Evolutionary conservation across 2,329 filamentous ascomycete species (phyloP).

Genomic region (Conoideocrella luteorostrata): DNA sequence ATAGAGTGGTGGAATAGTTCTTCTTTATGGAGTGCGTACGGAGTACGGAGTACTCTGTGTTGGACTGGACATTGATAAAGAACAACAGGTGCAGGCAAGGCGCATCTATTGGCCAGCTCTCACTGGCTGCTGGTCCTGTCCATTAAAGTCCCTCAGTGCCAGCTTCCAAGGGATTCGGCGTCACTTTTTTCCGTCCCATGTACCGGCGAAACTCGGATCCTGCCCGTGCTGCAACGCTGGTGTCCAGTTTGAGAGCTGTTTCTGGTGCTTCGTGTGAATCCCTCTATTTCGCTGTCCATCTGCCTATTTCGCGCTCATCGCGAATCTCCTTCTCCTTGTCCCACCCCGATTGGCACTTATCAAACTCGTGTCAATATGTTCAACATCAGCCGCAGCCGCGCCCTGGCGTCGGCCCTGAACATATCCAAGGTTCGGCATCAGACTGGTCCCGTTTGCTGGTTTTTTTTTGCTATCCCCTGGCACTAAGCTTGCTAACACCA

Average conservation of each 20-base stretch:
- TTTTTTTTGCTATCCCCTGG: conserved; percentile 11
- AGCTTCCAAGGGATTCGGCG: conserved; percentile 1
- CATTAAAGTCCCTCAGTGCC: no score
- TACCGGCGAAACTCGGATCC: conserved; percentile 16
- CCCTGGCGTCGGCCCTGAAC: conserved; percentile 72
- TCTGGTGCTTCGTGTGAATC: conserved; percentile 7
- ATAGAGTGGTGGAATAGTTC: no score
- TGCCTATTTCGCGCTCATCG: conserved; percentile 6
- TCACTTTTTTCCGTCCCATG: conserved; percentile 11
- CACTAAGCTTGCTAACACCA: conserved; percentile 8
- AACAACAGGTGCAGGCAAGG: no score
- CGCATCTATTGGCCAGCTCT: neutral
- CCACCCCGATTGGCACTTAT: conserved; percentile 12
- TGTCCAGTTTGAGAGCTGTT: conserved; percentile 15
- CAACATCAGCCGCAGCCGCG: conserved; percentile 76
- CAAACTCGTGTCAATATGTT: conserved; percentile 58
- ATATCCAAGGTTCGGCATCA: conserved; percentile 65
- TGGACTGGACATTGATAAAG: no score
- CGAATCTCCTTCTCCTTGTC: conserved; percentile 13
- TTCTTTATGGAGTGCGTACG: no score
- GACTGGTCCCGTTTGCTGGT: conserved; percentile 10
- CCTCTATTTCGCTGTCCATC: conserved; percentile 7
- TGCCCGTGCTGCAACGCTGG: conserved; percentile 10
- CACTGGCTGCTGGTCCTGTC: neutral
- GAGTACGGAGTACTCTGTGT: no score